Conservation (phyloP, 441 rosid genomes). For the Gossypium lobatum region DNA sequence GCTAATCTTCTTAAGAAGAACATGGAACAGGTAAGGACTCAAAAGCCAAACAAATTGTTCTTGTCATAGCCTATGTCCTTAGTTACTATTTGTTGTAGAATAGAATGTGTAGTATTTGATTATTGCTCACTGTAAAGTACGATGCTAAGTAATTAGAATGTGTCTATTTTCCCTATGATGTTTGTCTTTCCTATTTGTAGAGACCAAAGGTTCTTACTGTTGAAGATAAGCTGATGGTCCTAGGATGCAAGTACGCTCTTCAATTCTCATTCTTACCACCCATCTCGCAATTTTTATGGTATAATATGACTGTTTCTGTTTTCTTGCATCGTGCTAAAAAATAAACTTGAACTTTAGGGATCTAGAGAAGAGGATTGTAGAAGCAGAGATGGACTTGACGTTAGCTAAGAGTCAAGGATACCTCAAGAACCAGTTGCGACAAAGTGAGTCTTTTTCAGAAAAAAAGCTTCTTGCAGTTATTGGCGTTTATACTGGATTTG, state of each 20-base stretch:
- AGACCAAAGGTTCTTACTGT: constrained; percentile 88
- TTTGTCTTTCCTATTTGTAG: constrained; percentile 34
- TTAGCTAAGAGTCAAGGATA: constrained; percentile 86
- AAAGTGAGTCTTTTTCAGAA: constrained; percentile 42
- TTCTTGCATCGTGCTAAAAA: not conserved
- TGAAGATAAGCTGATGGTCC: constrained; percentile 76
- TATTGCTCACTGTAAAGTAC: constrained; percentile 1
- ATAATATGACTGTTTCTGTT: not conserved
- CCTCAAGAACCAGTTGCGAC: constrained; percentile 48
- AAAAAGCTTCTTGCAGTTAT: constrained; percentile 75
- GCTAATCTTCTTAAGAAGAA: constrained; percentile 63
- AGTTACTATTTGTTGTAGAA: not conserved
- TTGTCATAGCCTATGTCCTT: not conserved
- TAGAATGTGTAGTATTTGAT: not conserved
- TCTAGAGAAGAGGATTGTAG: constrained; percentile 82
- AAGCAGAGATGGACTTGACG: constrained; percentile 91
- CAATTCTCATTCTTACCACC: constrained; percentile 7
- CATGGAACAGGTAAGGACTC: constrained; percentile 49
- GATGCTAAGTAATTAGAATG: not conserved
- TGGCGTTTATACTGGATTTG: constrained; percentile 91
- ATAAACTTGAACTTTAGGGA: constrained; percentile 37
- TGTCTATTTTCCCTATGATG: constrained; percentile 7
- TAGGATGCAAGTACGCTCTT: constrained; percentile 85
- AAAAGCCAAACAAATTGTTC: not conserved
- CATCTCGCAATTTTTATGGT: not conserved